These are phyloP conservation scores for Coniochaeta prunicola DNA, from an alignment of 2,329 filamentous ascomycete species.

Conservation along the genomic window DNA sequence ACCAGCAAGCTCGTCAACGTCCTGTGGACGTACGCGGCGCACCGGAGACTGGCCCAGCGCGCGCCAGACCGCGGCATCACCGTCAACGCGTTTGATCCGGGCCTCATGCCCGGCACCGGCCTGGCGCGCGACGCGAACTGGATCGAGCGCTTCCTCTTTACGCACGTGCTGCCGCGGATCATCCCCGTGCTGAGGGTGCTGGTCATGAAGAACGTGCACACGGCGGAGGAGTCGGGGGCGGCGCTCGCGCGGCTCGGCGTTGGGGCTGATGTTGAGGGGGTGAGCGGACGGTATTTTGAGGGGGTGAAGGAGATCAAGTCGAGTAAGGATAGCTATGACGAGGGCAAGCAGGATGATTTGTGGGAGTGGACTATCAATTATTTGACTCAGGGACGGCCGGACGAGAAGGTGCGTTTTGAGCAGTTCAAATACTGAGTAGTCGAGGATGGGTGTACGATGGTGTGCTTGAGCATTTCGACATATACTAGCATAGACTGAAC, in stretches of 20 bases:
- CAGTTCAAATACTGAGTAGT: neutral
- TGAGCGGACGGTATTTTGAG: constrained; percentile 31
- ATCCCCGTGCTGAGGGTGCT: constrained; percentile 27
- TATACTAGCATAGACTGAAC: too few relatives aligned
- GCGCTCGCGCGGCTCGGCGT: constrained; percentile 32
- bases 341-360: constrained; percentile 38
- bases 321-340: constrained; percentile 34
- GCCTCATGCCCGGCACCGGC: constrained; percentile 39
- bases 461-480: too few relatives aligned
- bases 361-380: constrained; percentile 38
- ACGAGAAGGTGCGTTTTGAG: constrained; percentile 7
- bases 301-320: constrained; percentile 28
- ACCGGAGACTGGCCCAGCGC: constrained; percentile 22
- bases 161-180: constrained; percentile 24
- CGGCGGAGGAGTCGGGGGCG: constrained; percentile 28
- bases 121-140: constrained; percentile 25
- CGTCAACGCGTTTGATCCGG: constrained; percentile 36
- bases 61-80: constrained; percentile 21
- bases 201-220: constrained; percentile 27
- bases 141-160: constrained; percentile 24
- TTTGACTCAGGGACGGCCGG: constrained; percentile 10
- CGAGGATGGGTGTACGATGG: neutral
- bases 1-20: constrained; percentile 38
- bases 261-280: neutral
- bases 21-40: constrained; percentile 38